Evolutionary conservation across 1,139 yeast genomes (phyloP).

Genomic region (Petasospora rhodanensis): DNA sequence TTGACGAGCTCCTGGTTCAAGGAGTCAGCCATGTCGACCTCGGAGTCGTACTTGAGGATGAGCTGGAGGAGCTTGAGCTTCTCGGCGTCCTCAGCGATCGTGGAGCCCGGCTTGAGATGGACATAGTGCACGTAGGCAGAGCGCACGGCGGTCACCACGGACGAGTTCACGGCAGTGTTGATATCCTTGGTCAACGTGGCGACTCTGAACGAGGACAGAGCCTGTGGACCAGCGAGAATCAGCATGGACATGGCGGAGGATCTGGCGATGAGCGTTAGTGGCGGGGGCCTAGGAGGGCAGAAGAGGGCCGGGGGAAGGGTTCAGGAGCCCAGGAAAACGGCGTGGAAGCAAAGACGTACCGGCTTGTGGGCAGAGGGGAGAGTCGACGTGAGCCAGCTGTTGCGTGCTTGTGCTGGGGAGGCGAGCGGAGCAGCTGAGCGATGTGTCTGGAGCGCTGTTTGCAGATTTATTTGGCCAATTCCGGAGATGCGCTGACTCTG

Average conservation of each 20-base stretch:
- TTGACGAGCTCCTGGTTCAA: conserved; percentile 45
- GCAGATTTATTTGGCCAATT: conserved; percentile 5
- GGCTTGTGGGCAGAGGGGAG: conserved; percentile 3
- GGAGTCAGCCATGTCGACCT: conserved; percentile 50
- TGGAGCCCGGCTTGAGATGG: conserved; percentile 42
- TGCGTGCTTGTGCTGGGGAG: no score
- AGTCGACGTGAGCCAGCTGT: no score
- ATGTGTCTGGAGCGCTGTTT: no score
- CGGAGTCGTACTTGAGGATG: conserved; percentile 71
- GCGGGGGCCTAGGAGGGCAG: no score
- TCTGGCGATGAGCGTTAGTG: conserved; percentile 1
- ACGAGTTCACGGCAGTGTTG: conserved; percentile 60
- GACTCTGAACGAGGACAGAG: conserved; percentile 83
- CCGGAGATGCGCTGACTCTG: conserved; percentile 10
- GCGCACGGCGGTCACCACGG: conserved; percentile 62
- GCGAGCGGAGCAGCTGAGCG: no score
- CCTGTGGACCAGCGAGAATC: conserved; percentile 84
- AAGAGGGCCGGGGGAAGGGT: no score
- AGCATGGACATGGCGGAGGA: conserved; percentile 38
- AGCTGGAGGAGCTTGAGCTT: conserved; percentile 51
- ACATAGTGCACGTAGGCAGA: conserved; percentile 82
- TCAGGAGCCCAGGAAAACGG: no score
- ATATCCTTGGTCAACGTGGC: conserved; percentile 67
- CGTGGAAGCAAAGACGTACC: conserved; percentile 4
- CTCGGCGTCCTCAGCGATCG: conserved; percentile 29